These are phyloP conservation scores for Diaporthe sp. DNA, from an alignment of 2,329 filamentous ascomycete species.

Conservation along the genomic window DNA sequence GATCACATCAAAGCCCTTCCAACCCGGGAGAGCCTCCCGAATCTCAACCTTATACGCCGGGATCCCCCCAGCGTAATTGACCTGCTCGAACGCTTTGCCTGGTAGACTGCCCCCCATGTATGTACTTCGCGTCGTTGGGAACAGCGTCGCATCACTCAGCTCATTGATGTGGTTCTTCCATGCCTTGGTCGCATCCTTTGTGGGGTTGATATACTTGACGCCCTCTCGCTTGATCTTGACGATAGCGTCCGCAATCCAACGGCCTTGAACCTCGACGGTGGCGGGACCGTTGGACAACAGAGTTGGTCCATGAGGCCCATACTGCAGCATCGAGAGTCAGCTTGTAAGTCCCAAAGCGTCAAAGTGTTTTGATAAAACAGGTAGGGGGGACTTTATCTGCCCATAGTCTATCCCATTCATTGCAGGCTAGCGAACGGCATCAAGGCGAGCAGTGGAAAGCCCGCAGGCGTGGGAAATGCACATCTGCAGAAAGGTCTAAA, in stretches of 20 bases:
- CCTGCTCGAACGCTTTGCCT: conserved; percentile 65
- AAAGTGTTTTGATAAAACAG: not conserved
- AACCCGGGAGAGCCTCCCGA: conserved; percentile 51
- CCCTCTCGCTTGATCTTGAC: conserved; percentile 60
- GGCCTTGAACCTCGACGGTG: conserved; percentile 67
- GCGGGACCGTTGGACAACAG: conserved; percentile 69
- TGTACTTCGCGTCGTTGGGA: conserved; percentile 64
- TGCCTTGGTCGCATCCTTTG: conserved; percentile 56
- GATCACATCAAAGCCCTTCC: conserved; percentile 52
- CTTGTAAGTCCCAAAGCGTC: not conserved
- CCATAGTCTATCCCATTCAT: not conserved
- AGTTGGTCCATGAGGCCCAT: conserved; percentile 70
- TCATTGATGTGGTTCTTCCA: conserved; percentile 67
- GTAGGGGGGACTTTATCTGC: not conserved
- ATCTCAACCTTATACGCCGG: conserved; percentile 52
- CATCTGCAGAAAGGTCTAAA: not conserved
- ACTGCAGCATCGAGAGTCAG: conserved; percentile 46
- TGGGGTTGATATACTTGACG: conserved; percentile 66
- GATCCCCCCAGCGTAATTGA: conserved; percentile 62
- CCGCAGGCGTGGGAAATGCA: not conserved
- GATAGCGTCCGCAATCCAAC: conserved; percentile 68
- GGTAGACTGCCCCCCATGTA: conserved; percentile 67
- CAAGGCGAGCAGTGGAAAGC: not conserved
- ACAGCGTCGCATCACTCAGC: conserved; percentile 60
- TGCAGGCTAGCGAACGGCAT: not conserved